Conservation (phyloP, 2,329 filamentous ascomycete species). For the Xylaria arbuscula region DNA sequence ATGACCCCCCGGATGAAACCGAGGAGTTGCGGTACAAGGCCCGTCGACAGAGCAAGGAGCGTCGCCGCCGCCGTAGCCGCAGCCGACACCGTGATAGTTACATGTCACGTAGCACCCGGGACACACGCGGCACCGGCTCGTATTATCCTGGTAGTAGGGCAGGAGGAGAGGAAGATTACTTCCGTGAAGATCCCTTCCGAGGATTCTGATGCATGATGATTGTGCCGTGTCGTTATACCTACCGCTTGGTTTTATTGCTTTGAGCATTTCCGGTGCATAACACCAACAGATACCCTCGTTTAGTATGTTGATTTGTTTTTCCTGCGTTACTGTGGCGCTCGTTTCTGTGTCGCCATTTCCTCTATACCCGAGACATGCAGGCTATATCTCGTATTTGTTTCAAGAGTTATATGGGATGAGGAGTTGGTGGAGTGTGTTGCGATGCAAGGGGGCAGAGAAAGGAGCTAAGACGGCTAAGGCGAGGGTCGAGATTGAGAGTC, state of each 20-base stretch:
- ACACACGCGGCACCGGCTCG: constrained; percentile 60
- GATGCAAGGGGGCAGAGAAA: constrained; percentile 1
- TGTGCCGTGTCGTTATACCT: not conserved
- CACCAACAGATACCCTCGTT: constrained; percentile 37
- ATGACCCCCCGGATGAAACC: constrained; percentile 61
- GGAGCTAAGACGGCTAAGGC: not conserved
- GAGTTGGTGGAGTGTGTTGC: constrained; percentile 18
- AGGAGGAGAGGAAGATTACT: constrained; percentile 66
- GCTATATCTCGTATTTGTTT: constrained; percentile 17
- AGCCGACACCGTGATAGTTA: constrained; percentile 66
- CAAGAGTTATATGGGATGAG: constrained; percentile 3
- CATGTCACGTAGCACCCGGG: constrained; percentile 50
- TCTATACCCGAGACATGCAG: constrained; percentile 8
- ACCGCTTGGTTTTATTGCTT: not conserved
- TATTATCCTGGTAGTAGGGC: constrained; percentile 60
- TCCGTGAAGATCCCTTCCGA: constrained; percentile 70
- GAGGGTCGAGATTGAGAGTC: not conserved
- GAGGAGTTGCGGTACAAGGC: constrained; percentile 62
- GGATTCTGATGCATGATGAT: constrained; percentile 61
- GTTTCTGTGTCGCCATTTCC: constrained; percentile 14
- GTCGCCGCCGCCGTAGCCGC: constrained; percentile 63
- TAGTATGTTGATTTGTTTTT: constrained; percentile 17
- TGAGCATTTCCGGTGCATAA: not conserved
- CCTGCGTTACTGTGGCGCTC: not conserved
- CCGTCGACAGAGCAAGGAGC: constrained; percentile 66